phyloP scores from a whole-genome alignment of 164 flowering plant genomes.

The Hamamelis virginiana region DNA sequence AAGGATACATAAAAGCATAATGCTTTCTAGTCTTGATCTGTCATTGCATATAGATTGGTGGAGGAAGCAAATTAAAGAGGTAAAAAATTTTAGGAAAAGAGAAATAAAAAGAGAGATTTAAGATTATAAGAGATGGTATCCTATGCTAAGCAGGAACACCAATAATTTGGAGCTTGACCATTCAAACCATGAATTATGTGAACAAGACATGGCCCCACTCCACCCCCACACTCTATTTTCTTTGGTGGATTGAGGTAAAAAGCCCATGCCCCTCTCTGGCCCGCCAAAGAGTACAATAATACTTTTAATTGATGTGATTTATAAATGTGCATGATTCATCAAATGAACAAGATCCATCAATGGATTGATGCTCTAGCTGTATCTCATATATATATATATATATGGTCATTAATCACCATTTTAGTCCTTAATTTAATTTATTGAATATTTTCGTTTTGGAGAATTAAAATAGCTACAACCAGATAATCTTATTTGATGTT shows the following conservation, averaged over 20 bases:
- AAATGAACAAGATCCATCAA: constrained; percentile 3
- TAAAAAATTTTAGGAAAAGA: neutral
- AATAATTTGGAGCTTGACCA: constrained; percentile 50
- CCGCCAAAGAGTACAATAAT: constrained; percentile 17
- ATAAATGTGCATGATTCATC: constrained; percentile 9
- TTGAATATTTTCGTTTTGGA: too few relatives aligned
- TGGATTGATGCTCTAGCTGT: too few relatives aligned
- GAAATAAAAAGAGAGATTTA: neutral
- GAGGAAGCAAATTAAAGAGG: neutral
- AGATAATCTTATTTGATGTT: too few relatives aligned
- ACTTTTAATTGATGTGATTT: constrained; percentile 29
- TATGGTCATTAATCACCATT: too few relatives aligned
- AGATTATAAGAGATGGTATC: constrained; percentile 19
- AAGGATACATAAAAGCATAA: too few relatives aligned
- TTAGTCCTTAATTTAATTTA: too few relatives aligned
- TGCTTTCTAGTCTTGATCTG: too few relatives aligned
- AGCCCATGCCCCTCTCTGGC: neutral
- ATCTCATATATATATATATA: too few relatives aligned
- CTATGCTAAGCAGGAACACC: constrained; percentile 28
- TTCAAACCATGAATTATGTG: constrained; percentile 37
- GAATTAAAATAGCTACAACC: too few relatives aligned
- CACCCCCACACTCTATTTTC: neutral
- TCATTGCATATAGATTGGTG: too few relatives aligned
- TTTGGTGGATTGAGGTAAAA: neutral
- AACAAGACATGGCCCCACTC: constrained; percentile 17